A percentile compares a stretch with the other conserved stretches of the same genome.
Conservation (phyloP, 805 yeast species). For the Lachancea fermentati region DNA sequence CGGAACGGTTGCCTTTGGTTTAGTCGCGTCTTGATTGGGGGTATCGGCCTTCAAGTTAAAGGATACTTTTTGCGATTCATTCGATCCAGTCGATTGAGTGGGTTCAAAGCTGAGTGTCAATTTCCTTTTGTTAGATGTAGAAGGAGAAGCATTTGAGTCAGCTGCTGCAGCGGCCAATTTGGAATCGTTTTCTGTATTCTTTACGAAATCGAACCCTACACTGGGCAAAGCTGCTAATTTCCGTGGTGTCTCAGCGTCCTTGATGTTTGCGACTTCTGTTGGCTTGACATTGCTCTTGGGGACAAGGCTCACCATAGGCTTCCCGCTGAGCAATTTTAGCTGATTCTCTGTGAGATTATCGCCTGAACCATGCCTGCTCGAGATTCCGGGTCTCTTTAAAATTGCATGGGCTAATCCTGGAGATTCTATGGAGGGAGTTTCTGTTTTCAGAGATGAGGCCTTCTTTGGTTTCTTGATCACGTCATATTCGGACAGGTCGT, state of each 20-base stretch:
- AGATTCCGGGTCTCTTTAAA: slow-evolving; percentile 2
- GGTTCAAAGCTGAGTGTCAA: too few species aligned
- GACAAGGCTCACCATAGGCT: background rate
- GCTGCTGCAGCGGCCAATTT: background rate
- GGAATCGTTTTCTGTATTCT: slow-evolving; percentile 15
- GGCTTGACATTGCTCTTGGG: background rate
- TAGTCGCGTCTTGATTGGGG: background rate
- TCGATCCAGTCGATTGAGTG: too few species aligned
- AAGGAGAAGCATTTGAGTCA: too few species aligned
- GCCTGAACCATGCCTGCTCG: background rate
- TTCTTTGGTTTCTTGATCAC: slow-evolving; percentile 11
- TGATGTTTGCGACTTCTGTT: background rate
- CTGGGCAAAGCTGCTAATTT: slow-evolving; percentile 22
- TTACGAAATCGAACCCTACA: slow-evolving; percentile 30
- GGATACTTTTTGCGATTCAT: too few species aligned
- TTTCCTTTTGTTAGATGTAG: too few species aligned
- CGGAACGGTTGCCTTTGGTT: too few species aligned
- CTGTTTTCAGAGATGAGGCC: slow-evolving; percentile 2
- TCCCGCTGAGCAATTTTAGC: slow-evolving; percentile 6
- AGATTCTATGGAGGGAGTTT: slow-evolving; percentile 7
- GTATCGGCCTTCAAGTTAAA: too few species aligned
- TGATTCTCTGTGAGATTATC: slow-evolving; percentile 7
- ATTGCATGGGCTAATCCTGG: slow-evolving; percentile 10
- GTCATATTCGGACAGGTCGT: slow-evolving; percentile 25
- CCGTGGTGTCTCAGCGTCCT: background rate